phyloP scores from a whole-genome alignment of 2,329 filamentous ascomycete genomes.

The Pseudophaeomoniella oleicola region DNA sequence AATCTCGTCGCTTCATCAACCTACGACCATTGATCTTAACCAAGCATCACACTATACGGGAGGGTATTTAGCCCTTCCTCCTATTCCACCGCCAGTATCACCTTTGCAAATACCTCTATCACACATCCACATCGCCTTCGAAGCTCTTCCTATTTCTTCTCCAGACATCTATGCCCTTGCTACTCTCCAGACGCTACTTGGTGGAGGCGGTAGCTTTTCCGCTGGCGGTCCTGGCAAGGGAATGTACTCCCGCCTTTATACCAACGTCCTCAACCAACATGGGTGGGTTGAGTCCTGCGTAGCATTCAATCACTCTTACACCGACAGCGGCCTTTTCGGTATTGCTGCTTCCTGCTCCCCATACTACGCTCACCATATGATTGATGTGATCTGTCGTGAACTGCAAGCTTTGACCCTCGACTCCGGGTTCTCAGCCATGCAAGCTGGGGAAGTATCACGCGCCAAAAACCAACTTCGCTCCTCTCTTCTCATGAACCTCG shows the following conservation, averaged over 20 bases:
- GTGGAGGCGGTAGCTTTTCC: constrained; percentile 90
- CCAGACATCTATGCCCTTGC: constrained; percentile 93
- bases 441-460: constrained; percentile 64
- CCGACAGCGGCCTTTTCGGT: constrained; percentile 86
- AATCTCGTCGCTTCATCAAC: constrained; percentile 29
- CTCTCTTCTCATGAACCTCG: constrained; percentile 89
- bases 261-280: constrained; percentile 93
- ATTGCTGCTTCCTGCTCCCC: constrained; percentile 80
- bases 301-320: constrained; percentile 95
- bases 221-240: constrained; percentile 94
- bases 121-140: constrained; percentile 90
- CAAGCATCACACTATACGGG: constrained; percentile 75
- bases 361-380: constrained; percentile 62
- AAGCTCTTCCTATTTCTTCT: constrained; percentile 78
- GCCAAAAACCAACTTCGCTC: constrained; percentile 95
- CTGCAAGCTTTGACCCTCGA: constrained; percentile 65
- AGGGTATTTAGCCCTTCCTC: constrained; percentile 75
- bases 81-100: constrained; percentile 62
- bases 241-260: constrained; percentile 97
- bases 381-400: constrained; percentile 91
- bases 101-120: constrained; percentile 68
- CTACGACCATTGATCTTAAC: constrained; percentile 40
- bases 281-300: constrained; percentile 94
- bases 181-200: constrained; percentile 86
- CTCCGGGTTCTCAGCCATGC: constrained; percentile 57